Evolutionary conservation across 495 filamentous ascomycete genomes (phyloP), one percentile per base, ranked within the genome.

Genomic region (Hypoxylon intermedium): DNA sequence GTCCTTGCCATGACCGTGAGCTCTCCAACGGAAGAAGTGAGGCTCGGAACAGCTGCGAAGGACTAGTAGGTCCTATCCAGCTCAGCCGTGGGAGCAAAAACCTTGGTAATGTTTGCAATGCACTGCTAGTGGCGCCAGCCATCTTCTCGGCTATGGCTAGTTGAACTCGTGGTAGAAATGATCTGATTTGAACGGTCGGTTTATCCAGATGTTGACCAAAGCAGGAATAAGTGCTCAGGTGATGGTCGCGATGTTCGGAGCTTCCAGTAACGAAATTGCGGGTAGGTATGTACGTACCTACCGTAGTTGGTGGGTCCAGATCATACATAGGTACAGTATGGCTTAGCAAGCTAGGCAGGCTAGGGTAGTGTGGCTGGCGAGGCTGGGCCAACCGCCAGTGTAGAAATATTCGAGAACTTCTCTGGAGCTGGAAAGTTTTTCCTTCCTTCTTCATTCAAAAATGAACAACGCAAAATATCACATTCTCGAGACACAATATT

Each of bases 81-180:
- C 82, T 84, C 34, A 83, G 61, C 23, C 73, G 75, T 3, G 82
- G 82, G 31, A 84, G 79, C 0, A 84, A 71, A 49, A 82, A 84
- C 24, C 75, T 68, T n/a, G 82, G 82, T 24, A 83, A 54, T 18
- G 73, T 48, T 50, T 71, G 61, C 6, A 56, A 52, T 15, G 65
- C 65, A 52, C 28, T 65, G 23, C 69, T 45, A 11, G 65, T 50
- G 12, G 63, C 26, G 37, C 66, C 67, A 6, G 74, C 74, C 74
- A 79, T 77, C 12, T 47, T 56, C 12, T 1, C 18, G 11, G 41
- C 30, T 41, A 9, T 5, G 0, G 21, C 9, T 16, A 23, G 20
- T 20, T 13, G 13, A 9, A 38, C 34, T 23, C 34, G 20, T 42
- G 43, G n/a, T 16, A 9, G 13, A 20, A 50, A 33, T 5, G 28